These are phyloP conservation scores for Podaxis pistillaris DNA, from an alignment of 768 basidiomycete species.

Conservation along the genomic window DNA sequence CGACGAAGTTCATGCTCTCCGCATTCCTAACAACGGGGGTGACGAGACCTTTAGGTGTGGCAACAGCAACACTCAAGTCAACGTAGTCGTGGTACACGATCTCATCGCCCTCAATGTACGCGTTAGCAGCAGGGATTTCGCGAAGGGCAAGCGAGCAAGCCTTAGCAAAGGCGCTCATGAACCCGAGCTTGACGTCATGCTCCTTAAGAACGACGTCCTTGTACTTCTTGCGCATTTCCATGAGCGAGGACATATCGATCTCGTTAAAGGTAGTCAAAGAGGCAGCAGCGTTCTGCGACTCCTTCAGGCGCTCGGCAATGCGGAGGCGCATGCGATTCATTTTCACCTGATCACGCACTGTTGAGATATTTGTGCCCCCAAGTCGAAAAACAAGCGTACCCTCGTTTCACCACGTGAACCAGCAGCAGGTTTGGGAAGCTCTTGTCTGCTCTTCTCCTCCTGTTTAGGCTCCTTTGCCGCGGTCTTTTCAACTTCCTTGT, in stretches of 20 bases:
- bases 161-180: constrained; percentile 96
- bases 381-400: constrained; percentile 39
- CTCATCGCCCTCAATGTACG: constrained; percentile 90
- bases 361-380: background rate
- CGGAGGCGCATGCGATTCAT: constrained; percentile 99
- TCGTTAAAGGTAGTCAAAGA: constrained; percentile 99
- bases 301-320: constrained; percentile 96
- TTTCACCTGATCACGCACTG: constrained; percentile 63
- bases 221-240: constrained; percentile 91
- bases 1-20: constrained; percentile 81
- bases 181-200: constrained; percentile 95
- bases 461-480: constrained; percentile 26
- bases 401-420: constrained; percentile 81
- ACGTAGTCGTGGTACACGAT: constrained; percentile 92
- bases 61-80: constrained; percentile 93
- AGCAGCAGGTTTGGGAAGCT: constrained; percentile 32
- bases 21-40: constrained; percentile 94
- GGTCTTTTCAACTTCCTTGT: constrained; percentile 34
- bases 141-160: constrained; percentile 81
- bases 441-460: constrained; percentile 33
- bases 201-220: constrained; percentile 89
- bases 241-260: constrained; percentile 96
- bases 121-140: constrained; percentile 94
- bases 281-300: constrained; percentile 96
- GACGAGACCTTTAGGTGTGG: constrained; percentile 95